These are phyloP conservation scores for Nothophytophthora sp. DNA, from an alignment of 352 stramenopile genomes.

Conservation along the genomic window DNA sequence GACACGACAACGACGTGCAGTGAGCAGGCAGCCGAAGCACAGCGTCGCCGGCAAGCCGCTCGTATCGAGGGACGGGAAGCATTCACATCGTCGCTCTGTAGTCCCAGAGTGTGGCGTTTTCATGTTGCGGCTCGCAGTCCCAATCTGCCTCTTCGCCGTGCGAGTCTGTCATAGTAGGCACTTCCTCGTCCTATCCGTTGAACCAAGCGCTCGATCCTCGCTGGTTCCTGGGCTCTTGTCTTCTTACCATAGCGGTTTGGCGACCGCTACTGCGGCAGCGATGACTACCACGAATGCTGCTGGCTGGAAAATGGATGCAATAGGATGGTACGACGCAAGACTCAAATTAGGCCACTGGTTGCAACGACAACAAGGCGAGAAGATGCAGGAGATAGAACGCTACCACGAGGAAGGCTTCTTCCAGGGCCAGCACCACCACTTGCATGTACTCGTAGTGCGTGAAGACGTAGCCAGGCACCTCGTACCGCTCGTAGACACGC, in stretches of 20 bases:
- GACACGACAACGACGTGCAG: slow-evolving; percentile 18
- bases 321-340: slow-evolving; percentile 1
- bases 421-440: slow-evolving; percentile 54
- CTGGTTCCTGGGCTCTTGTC: too few relatives aligned
- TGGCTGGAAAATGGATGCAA: slow-evolving; percentile 44
- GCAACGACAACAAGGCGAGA: too few relatives aligned
- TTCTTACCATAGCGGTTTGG: slow-evolving; percentile 65
- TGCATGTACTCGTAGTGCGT: slow-evolving; percentile 78
- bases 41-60: slow-evolving; percentile 7
- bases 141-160: slow-evolving; percentile 10
- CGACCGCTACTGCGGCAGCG: slow-evolving; percentile 49
- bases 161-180: slow-evolving; percentile 18
- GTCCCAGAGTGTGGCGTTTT: too few relatives aligned
- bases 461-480: slow-evolving; percentile 56
- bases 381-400: too few relatives aligned
- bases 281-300: slow-evolving; percentile 71
- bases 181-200: not conserved
- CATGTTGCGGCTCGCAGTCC: too few relatives aligned
- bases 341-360: too few relatives aligned
- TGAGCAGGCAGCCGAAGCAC: slow-evolving; percentile 4
- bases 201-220: too few relatives aligned
- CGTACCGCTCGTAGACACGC: slow-evolving; percentile 63
- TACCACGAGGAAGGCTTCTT: slow-evolving; percentile 76
- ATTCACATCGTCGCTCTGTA: too few relatives aligned
- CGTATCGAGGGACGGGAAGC: too few relatives aligned